These are phyloP conservation scores for Crithidia bombi DNA, from an alignment of 208 protist genomes.

Conservation along the genomic window DNA sequence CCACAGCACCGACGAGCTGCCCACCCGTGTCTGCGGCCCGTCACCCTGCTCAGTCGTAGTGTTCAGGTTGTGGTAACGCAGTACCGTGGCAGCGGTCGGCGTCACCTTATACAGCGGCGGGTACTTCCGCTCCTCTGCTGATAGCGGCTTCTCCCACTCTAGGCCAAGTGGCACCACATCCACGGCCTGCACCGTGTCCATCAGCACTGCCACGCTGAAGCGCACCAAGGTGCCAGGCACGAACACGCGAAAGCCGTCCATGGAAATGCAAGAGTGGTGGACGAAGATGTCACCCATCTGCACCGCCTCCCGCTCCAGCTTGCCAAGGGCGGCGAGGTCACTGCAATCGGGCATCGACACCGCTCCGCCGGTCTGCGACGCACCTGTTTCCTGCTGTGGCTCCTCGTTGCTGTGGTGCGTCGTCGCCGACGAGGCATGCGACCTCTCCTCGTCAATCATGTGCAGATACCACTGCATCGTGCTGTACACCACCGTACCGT, in stretches of 20 bases:
- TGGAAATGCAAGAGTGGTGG: conserved; percentile 63
- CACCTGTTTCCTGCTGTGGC: conserved; percentile 13
- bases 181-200: conserved; percentile 65
- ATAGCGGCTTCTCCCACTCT: conserved; percentile 17
- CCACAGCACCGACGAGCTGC: conserved; percentile 29
- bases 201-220: conserved; percentile 56
- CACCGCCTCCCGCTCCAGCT: conserved; percentile 35
- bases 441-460: neutral
- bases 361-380: neutral
- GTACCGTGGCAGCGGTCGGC: conserved; percentile 25
- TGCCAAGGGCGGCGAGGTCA: conserved; percentile 6
- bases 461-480: conserved; percentile 56
- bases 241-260: conserved; percentile 59
- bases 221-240: conserved; percentile 47
- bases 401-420: neutral
- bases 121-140: neutral
- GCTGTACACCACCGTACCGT: conserved; percentile 39
- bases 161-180: conserved; percentile 43
- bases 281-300: conserved; percentile 67
- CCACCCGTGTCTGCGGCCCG: conserved; percentile 16
- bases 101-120: conserved; percentile 36
- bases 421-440: neutral
- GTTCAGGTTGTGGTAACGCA: conserved; percentile 26
- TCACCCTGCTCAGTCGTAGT: neutral
- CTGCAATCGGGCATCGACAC: neutral